phyloP scores from a whole-genome alignment of 495 filamentous ascomycete species.

The Aspergillus leporis region DNA sequence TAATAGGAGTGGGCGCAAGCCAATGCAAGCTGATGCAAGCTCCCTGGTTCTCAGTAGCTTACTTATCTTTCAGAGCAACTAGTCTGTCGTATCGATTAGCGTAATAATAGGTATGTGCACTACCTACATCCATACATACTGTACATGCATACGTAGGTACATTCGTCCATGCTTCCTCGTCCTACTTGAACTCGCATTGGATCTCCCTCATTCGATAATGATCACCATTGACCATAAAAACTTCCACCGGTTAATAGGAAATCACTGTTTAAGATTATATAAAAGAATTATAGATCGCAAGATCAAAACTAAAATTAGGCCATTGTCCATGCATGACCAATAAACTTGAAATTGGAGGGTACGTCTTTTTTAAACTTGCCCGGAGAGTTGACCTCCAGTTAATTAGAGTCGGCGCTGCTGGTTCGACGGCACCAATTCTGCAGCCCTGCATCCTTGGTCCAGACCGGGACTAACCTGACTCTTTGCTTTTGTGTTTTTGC shows the following conservation, averaged over 20 bases:
- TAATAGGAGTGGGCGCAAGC: slow-evolving; percentile 3
- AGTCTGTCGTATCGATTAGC: not conserved
- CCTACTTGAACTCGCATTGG: not conserved
- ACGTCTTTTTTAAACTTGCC: not conserved
- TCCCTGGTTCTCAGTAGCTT: slow-evolving; percentile 1
- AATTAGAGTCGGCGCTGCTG: not conserved
- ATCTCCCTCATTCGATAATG: not conserved
- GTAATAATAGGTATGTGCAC: not conserved
- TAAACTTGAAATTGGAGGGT: no score
- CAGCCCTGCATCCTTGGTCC: slow-evolving; percentile 23
- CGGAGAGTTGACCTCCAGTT: not conserved
- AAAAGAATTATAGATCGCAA: no score
- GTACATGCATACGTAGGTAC: not conserved
- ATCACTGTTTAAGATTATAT: no score
- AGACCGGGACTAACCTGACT: slow-evolving; percentile 16
- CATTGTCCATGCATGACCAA: no score
- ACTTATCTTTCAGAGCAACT: not conserved
- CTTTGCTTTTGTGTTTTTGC: not conserved
- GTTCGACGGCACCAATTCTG: slow-evolving; percentile 14
- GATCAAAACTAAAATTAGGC: no score
- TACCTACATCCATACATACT: not conserved
- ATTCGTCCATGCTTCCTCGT: not conserved
- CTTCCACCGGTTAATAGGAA: no score
- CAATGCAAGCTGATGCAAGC: slow-evolving; percentile 5
- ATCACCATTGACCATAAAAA: not conserved